Evolutionary conservation across 495 filamentous ascomycete genomes (phyloP), one percentile per base, ranked within the genome.

Genomic region (Trichoderma gamsii): DNA sequence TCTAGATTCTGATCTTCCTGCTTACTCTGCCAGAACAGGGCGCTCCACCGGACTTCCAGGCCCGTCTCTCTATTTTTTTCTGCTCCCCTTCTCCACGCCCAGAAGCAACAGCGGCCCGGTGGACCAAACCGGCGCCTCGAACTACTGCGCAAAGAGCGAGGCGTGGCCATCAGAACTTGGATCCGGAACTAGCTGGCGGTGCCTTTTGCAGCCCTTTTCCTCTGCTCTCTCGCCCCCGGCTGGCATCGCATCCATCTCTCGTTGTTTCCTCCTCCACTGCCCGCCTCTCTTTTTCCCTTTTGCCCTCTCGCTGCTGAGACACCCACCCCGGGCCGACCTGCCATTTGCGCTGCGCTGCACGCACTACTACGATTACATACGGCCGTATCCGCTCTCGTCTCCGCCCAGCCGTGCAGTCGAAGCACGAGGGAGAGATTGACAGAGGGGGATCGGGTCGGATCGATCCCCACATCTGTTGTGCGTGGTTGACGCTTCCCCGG

Each of bases 401-500:
- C 56, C 56, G 56, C 56, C 56, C 56, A 49, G 44, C 44, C 27
- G 23, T 61, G 56, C 56, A 61, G 32, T 32, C 25, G 51, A n/a
- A 27, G 56, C 56, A 61, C 8, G 56, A 61, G 56, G 12, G 56
- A 32, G 56, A 61, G 56, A 61, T 61, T 61, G 56, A 25, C 56
- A 61, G 56, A 61, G 56, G 27, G 56, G 56, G 56, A 32, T 27
- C 23, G 56, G 56, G 56, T 15, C 9, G 18, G 21, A 56, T 18
- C 5, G 52, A 59, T 61, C 56, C 56, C 56, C 56, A 61, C 56
- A 61, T 32, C 56, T 61, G 27, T 32, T 61, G 23, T 61, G 8
- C n/a, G 56, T 32, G 35, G 56, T 61, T 61, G 56, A 61, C 56
- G 56, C 56, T 61, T 61, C 56, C 56, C 56, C 56, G 56, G 56